Evolutionary conservation across 768 basidiomycete genomes (phyloP).

Genomic region (Termitomyces heimii): DNA sequence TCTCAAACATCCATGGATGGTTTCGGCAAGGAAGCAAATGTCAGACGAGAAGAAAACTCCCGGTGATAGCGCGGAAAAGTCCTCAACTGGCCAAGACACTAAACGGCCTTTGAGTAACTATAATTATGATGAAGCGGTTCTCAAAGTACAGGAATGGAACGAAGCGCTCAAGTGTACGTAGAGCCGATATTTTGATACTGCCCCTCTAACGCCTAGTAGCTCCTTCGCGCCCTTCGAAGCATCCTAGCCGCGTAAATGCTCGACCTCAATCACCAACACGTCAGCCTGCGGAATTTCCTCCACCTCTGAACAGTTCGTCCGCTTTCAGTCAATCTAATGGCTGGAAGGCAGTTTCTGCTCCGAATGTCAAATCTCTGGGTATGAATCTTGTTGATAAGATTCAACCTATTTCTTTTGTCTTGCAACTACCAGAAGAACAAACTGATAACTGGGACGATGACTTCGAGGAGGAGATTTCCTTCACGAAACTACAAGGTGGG

Average conservation of each 20-base stretch:
- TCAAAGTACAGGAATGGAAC: slow-evolving; percentile 98
- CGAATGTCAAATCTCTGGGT: slow-evolving; percentile 27
- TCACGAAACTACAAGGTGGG: slow-evolving; percentile 72
- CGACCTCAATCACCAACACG: slow-evolving; percentile 43
- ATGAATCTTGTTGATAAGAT: slow-evolving; percentile 46
- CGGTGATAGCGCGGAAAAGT: slow-evolving; percentile 28
- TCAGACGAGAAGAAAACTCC: slow-evolving; percentile 28
- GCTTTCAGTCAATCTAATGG: slow-evolving; percentile 21
- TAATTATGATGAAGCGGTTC: slow-evolving; percentile 90
- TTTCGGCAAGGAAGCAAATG: slow-evolving; percentile 74
- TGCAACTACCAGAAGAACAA: slow-evolving; percentile 77
- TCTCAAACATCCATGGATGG: slow-evolving; percentile 94
- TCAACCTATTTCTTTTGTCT: slow-evolving; percentile 57
- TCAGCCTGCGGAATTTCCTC: slow-evolving; percentile 26
- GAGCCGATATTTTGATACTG: slow-evolving; percentile 2
- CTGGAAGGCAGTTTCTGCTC: slow-evolving; percentile 28
- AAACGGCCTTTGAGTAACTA: slow-evolving; percentile 63
- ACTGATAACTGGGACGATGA: slow-evolving; percentile 99
- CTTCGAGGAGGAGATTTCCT: slow-evolving; percentile 90
- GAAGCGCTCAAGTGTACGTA: slow-evolving; percentile 84
- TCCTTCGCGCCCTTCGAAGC: slow-evolving; percentile 70
- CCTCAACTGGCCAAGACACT: slow-evolving; percentile 25
- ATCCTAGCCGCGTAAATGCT: slow-evolving; percentile 40
- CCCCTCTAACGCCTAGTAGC: slow-evolving; percentile 32
- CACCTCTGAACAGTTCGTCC: slow-evolving; percentile 24